Percentiles rank a stretch among this genome's conserved stretches.
phyloP scores from a whole-genome alignment of 306 rosid genomes.

The Carpinus fangiana region DNA sequence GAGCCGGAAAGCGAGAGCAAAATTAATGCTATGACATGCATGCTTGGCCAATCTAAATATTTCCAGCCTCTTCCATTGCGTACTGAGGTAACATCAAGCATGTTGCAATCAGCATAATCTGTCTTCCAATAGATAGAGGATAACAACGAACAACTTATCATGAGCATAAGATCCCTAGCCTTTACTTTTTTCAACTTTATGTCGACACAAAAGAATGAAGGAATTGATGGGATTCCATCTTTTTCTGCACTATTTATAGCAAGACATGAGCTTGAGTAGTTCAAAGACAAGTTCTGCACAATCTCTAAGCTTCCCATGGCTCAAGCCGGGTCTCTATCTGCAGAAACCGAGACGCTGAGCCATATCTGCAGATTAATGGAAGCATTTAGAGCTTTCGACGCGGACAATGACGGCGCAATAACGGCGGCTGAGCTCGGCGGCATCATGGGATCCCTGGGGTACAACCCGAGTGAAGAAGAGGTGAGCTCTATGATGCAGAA shows the following conservation, averaged over 20 bases:
- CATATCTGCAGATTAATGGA: constrained; percentile 52
- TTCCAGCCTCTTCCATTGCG: no score
- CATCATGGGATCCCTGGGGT: constrained; percentile 67
- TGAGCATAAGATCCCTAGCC: constrained; percentile 23
- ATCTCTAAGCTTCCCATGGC: constrained; percentile 31
- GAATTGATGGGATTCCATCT: background rate
- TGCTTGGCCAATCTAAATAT: no score
- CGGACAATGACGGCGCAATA: constrained; percentile 62
- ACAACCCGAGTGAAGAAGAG: constrained; percentile 52
- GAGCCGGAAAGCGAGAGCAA: no score
- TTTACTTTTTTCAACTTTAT: constrained; percentile 4
- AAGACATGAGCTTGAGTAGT: background rate
- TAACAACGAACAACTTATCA: constrained; percentile 24
- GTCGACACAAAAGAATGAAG: background rate
- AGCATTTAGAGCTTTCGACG: constrained; percentile 68
- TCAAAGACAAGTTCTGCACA: background rate
- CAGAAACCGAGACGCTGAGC: constrained; percentile 56
- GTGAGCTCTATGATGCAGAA: constrained; percentile 59
- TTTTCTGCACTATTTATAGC: constrained; percentile 22
- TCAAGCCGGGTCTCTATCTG: constrained; percentile 41
- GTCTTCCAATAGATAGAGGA: constrained; percentile 20
- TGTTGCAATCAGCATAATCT: constrained; percentile 17
- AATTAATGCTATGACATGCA: no score
- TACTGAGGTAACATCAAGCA: no score
- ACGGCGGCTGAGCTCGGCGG: constrained; percentile 59